Evolutionary conservation across 2,329 filamentous ascomycete genomes (phyloP).

Genomic region (Ceratocystis diversiconidia): DNA sequence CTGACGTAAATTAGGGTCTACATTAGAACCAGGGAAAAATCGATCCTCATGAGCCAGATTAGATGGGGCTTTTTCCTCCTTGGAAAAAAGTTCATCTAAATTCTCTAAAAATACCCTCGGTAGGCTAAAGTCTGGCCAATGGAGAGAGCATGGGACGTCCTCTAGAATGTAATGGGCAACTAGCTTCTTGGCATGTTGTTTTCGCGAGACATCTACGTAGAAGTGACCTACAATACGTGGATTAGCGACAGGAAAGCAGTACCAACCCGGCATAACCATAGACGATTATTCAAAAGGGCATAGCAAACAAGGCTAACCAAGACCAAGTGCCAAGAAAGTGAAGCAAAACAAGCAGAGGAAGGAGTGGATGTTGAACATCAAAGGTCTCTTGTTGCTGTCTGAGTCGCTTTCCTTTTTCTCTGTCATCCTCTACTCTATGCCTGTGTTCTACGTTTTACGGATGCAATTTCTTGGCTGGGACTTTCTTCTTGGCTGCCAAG

Average conservation of each 20-base stretch:
- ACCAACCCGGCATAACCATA: neutral
- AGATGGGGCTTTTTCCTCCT: neutral
- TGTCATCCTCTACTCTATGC: neutral
- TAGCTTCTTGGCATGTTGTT: neutral
- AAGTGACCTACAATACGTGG: neutral
- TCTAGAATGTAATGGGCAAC: neutral
- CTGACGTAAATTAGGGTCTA: neutral
- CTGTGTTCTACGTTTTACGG: neutral
- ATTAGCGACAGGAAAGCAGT: neutral
- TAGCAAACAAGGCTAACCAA: neutral
- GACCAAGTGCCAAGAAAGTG: neutral
- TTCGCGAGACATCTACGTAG: neutral
- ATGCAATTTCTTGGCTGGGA: neutral
- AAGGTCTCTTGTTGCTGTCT: neutral
- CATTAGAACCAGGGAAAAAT: neutral
- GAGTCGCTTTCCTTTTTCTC: neutral
- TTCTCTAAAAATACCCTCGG: neutral
- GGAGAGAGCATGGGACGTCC: neutral
- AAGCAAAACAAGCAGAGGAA: neutral
- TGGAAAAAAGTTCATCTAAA: neutral
- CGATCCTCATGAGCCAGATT: neutral
- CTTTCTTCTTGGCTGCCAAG: neutral
- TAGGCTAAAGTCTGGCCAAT: neutral
- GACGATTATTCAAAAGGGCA: neutral
- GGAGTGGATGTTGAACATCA: neutral